These are phyloP conservation scores for Colletotrichum liaoningense DNA, from an alignment of 2,329 filamentous ascomycete species.

Conservation along the genomic window DNA sequence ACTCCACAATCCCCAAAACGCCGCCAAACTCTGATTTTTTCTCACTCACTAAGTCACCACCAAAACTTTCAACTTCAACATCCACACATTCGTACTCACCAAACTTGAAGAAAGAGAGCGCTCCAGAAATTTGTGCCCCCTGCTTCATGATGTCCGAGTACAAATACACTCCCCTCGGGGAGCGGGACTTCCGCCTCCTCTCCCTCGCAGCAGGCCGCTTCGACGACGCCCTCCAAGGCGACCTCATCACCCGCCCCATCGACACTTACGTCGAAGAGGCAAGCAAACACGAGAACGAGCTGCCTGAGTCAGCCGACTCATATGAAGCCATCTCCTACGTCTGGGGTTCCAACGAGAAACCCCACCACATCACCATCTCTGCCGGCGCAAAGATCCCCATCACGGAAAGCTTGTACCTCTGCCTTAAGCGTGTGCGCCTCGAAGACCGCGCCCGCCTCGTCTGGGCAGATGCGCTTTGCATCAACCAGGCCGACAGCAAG, in stretches of 20 bases:
- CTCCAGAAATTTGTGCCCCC: not conserved
- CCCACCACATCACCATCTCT: conserved; percentile 12
- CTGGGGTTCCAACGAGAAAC: conserved; percentile 32
- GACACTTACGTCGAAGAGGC: conserved; percentile 31
- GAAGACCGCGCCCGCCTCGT: conserved; percentile 21
- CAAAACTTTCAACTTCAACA: not conserved
- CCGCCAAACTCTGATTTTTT: conserved; percentile 9
- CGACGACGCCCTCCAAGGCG: conserved; percentile 20
- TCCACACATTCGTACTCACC: not conserved
- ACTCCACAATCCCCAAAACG: conserved; percentile 33
- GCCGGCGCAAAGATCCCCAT: conserved; percentile 12
- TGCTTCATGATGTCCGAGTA: conserved; percentile 14
- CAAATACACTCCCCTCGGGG: conserved; percentile 13
- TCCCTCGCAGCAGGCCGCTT: conserved; percentile 13
- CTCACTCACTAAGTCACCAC: not conserved
- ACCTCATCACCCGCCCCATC: conserved; percentile 15
- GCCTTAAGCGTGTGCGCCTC: conserved; percentile 31
- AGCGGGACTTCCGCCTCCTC: conserved; percentile 31
- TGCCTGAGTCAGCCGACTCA: conserved; percentile 9
- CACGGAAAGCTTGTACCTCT: conserved; percentile 26
- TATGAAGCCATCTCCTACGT: conserved; percentile 37
- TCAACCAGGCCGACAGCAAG: conserved; percentile 34
- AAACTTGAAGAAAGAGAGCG: not conserved
- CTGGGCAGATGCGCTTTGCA: conserved; percentile 40
- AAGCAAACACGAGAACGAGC: conserved; percentile 17